Evolutionary conservation across 2,329 filamentous ascomycete species (phyloP), one percentile per base, ranked within the genome.

Genomic region (Xylaria sp.): DNA sequence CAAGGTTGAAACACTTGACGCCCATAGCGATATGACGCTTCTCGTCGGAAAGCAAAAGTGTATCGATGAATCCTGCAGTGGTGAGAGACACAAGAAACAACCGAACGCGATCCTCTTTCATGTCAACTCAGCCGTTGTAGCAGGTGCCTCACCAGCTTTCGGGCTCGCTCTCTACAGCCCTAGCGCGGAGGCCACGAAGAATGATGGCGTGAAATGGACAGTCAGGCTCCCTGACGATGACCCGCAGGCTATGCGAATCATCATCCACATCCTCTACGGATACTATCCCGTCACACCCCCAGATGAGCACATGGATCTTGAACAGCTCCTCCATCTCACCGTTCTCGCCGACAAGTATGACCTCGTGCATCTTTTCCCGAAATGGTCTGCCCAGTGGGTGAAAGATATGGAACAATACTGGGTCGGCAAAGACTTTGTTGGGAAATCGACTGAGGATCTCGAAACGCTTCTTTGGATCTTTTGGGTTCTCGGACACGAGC

Each of bases 341-440:
- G 18, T 66, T 28, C 39, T 68, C n/a, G 65, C 68, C 13, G 34
- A 72, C 20, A 72, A 70, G 60, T 70, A 70, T 48, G 62, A 70
- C 20, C 60, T 70, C 28, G 48, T 55, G 41, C 48, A 65, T 36
- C 43, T 60, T 13, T 56, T 70, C 36, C 15, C 23, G 0, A 25
- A n/a, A 0, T 72, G 68, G 68, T n/a, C 58, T n/a, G 39, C 39
- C 12, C 43, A 39, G 7, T 70, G 70, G 70, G 46, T 72, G 20
- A 13, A 2, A 8, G 60, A 68, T 1, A 70, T 72, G 62, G 58
- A 68, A 15, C 20, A 15, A 10, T 65, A 72, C 46, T 72, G 63
- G 65, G 20, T 50, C 2, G 48, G 12, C 12, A 34, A n/a, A n/a
- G 57, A 30, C 7, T 70, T 71, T 13, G n/a, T 48, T 30, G 9